A percentile compares a stretch with the other conserved stretches of the same genome.
Evolutionary conservation across 2,329 filamentous ascomycete species (phyloP).

Genomic region (Exophiala calicioides): DNA sequence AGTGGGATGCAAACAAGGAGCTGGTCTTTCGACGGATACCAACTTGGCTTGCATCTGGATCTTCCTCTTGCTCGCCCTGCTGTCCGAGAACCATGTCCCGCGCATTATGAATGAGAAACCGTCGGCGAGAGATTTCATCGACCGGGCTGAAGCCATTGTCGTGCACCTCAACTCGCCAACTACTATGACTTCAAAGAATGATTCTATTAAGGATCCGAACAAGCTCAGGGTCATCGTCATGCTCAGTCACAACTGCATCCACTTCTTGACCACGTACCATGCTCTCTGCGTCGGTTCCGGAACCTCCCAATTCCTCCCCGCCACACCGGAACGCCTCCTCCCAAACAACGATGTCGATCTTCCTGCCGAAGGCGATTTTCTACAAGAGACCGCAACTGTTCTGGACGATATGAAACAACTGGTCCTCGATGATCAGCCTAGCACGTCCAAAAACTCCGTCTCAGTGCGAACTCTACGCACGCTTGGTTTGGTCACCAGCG

Average conservation of each 20-base stretch:
- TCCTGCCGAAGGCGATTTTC: neutral
- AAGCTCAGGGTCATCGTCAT: slow-evolving; percentile 1
- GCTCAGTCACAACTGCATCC: slow-evolving; percentile 14
- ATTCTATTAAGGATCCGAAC: slow-evolving; percentile 2
- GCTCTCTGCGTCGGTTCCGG: slow-evolving; percentile 15
- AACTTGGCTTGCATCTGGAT: slow-evolving; percentile 25
- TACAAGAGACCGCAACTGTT: too few relatives aligned
- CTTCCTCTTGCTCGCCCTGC: slow-evolving; percentile 15
- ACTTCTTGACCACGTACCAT: slow-evolving; percentile 12
- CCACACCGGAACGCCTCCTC: neutral
- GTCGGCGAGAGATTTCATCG: slow-evolving; percentile 9
- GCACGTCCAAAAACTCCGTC: too few relatives aligned
- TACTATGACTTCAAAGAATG: neutral
- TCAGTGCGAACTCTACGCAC: too few relatives aligned
- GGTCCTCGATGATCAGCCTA: neutral
- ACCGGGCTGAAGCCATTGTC: slow-evolving; percentile 8
- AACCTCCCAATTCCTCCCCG: neutral
- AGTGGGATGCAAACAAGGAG: neutral
- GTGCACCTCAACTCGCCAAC: slow-evolving; percentile 4
- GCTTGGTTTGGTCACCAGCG: too few relatives aligned
- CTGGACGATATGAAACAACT: too few relatives aligned
- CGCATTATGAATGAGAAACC: slow-evolving; percentile 4
- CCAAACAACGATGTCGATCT: neutral
- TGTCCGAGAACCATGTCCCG: slow-evolving; percentile 23
- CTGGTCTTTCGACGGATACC: slow-evolving; percentile 6